Evolutionary conservation across 1,284 basidiomycete genomes (phyloP), one percentile per base, ranked within the genome.

Genomic region (Cutaneotrichosporon mucoides): DNA sequence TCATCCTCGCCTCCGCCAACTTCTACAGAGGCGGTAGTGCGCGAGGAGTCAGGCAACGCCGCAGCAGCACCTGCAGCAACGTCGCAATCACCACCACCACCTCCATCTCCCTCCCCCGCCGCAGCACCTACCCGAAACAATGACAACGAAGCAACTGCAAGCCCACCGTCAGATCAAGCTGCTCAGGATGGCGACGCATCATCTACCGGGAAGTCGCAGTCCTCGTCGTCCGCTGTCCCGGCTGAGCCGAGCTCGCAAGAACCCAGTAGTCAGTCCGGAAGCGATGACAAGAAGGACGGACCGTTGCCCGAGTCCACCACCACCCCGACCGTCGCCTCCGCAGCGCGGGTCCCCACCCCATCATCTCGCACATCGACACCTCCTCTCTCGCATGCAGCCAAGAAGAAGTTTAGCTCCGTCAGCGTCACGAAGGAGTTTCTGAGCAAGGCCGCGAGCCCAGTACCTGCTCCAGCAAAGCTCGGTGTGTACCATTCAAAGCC

Each of bases 401-500:
- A 86, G 50, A 93, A 92, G 82, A 86, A 88, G 71, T 95, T 93
- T 77, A 89, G 81, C 69, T 84, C 90, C 36, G 84, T 90, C 66
- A 91, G 90, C 73, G 90, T 95, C 78, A 94, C 89, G 81, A 93
- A 92, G 83, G 91, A 90, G 77, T 96, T 95, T 76, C 81, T 95
- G 52, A 88, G 90, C 80, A 92, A 93, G 82, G 88, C 87, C 56
- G 76, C 69, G 5, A 71, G 67, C 56, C 72, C 73, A 8, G 67
- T 64, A 3, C 69, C 72, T 3, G 66, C 60, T 2, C 58, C 63
- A 16, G 59, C 67, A 33, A 65, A 65, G 53, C 58, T 46, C 15
- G 57, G 62, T 55, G 12, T 12, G 56, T 34, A 24, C 24, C 42
- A 38, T 5, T 24, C 24, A 24, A 24, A 24, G 24, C 33, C 40